A percentile compares a stretch with the other conserved stretches of the same genome.
phyloP scores from a whole-genome alignment of 2,329 filamentous ascomycete species.

The Lithohypha guttulata region DNA sequence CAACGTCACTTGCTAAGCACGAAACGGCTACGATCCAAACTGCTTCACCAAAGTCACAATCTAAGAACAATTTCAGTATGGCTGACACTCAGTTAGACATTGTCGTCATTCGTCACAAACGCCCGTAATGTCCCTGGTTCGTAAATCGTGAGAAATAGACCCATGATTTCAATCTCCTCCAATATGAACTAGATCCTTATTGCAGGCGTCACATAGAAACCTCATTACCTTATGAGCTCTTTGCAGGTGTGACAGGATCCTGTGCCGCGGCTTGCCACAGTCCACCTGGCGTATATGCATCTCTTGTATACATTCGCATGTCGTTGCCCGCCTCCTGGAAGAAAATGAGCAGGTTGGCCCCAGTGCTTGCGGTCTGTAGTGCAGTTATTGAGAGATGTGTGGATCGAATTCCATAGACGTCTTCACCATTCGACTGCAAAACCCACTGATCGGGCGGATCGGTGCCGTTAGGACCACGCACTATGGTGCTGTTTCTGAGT shows the following conservation, averaged over 20 bases:
- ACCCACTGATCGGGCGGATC: slow-evolving; percentile 5
- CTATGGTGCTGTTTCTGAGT: no score
- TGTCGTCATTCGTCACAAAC: no score
- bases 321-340: slow-evolving; percentile 8
- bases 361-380: neutral
- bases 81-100: no score
- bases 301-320: slow-evolving; percentile 7
- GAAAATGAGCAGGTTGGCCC: neutral
- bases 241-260: neutral
- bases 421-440: neutral
- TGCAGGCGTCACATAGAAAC: no score
- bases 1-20: no score
- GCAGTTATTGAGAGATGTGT: slow-evolving; percentile 8
- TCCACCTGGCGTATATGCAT: slow-evolving; percentile 1
- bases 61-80: no score
- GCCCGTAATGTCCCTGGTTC: no score
- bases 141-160: no score
- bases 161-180: no score
- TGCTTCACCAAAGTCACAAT: no score
- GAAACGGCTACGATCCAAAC: no score
- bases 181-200: no score
- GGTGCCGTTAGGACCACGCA: neutral
- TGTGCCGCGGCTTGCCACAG: slow-evolving; percentile 3
- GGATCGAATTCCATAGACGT: slow-evolving; percentile 1
- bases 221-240: neutral